Base-by-base conservation (phyloP, 208 protist genomes). In the Crithidia bombi region DNA sequence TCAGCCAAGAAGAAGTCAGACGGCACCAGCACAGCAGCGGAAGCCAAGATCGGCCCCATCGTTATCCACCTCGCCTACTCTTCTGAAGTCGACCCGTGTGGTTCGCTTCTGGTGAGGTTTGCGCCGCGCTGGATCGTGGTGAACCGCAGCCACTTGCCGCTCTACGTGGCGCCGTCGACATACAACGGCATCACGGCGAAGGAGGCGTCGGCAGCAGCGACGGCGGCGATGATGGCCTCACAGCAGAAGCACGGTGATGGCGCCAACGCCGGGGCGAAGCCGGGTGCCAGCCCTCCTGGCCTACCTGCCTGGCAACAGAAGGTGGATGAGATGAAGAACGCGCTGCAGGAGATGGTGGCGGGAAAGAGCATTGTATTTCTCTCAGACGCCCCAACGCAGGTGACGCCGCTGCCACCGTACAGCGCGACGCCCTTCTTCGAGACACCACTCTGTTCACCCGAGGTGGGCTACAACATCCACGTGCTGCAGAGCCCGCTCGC, bases 111-210 rank as follows among this genome's bases (percentile, higher is more conserved):
- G 25, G 87, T 97, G 28, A 82, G 71, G n/a, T 86, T 97, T 58
- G 83, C 85, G 9, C 90, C 89, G 25, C 92, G 89, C 6, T 97
- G 92, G 90, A 69, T 93, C 21, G 25, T 97, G n/a, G 83, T 90
- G 19, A 97, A 97, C 75, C 86, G 87, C 65, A 91, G 72, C 25
- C 66, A 67, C 21, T 57, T 76, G 9, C 73, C 80, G 11, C 69
- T 96, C 19, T 91, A 88, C 69, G 79, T 89, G 10, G 85, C 81
- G 4, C 79, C 83, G 44, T 71, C 83, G 4, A 55, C 69, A 25
- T 70, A 82, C 65, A 63, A 50, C n/a, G 79, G 68, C 44, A 65
- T 85, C 14, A 87, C 64, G 32, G 75, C 78, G 23, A 47, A 55
- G 50, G 74, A 84, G 65, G 73, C 68, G 57, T 15, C 26, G 17